Conservation (phyloP, 2,329 filamentous ascomycete species). For the Cladophialophora chaetospira region DNA sequence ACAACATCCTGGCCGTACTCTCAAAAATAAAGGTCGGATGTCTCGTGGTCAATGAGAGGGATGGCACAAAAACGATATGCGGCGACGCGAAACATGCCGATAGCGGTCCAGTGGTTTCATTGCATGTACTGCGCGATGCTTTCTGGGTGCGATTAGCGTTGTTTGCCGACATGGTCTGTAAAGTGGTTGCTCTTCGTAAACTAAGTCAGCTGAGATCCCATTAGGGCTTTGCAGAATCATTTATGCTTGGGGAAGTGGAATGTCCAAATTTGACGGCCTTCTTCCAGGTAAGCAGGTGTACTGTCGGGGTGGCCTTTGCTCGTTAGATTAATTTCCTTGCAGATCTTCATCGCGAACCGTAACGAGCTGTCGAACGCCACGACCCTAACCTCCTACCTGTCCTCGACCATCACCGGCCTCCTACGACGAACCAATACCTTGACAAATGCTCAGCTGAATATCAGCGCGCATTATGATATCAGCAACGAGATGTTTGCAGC, state of each 20-base stretch:
- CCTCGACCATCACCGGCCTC: conserved; percentile 59
- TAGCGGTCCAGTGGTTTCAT: conserved; percentile 49
- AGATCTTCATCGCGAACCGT: conserved; percentile 73
- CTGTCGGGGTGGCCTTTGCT: neutral
- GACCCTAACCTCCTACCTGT: conserved; percentile 62
- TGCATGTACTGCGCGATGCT: conserved; percentile 64
- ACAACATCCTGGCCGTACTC: conserved; percentile 49
- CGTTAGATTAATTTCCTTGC: neutral
- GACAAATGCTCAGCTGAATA: conserved; percentile 64
- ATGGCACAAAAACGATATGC: conserved; percentile 46
- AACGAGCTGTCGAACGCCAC: conserved; percentile 64
- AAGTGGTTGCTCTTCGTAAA: neutral
- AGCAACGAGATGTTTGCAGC: conserved; percentile 43
- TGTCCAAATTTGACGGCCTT: conserved; percentile 68
- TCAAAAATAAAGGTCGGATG: conserved; percentile 50
- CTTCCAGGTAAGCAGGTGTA: conserved; percentile 51
- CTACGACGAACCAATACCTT: conserved; percentile 61
- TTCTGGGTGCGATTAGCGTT: conserved; percentile 71
- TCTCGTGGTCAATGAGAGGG: conserved; percentile 47
- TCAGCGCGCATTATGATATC: conserved; percentile 74
- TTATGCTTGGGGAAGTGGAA: conserved; percentile 71
- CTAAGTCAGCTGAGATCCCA: neutral
- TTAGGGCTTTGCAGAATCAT: conserved; percentile 68
- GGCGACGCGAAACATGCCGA: conserved; percentile 34
- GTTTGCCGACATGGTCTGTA: conserved; percentile 68